phyloP scores from a whole-genome alignment of 225 moss, liverwort and hornwort species.

The Polytrichum commune region DNA sequence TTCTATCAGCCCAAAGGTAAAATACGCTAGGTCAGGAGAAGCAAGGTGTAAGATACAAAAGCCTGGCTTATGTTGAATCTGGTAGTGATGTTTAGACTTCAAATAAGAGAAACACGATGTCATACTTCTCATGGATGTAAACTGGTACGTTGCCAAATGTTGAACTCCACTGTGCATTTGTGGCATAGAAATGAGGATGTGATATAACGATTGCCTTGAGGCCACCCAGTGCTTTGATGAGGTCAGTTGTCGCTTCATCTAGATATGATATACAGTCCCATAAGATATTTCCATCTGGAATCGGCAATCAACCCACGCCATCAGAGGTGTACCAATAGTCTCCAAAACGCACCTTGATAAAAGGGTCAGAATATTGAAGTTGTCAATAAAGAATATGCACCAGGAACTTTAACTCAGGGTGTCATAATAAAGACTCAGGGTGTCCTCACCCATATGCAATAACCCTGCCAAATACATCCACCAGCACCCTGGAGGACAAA shows the following conservation, averaged over 20 bases:
- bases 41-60: too few species aligned
- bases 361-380: too few species aligned
- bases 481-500: too few species aligned
- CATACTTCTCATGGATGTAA: constrained; percentile 83
- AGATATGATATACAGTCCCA: constrained; percentile 84
- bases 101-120: neutral
- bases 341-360: too few species aligned
- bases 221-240: constrained; percentile 79
- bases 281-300: constrained; percentile 77
- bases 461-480: too few species aligned
- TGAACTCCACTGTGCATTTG: constrained; percentile 87
- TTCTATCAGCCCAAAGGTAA: too few species aligned
- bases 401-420: too few species aligned
- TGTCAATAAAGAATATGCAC: too few species aligned
- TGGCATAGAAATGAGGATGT: constrained; percentile 77
- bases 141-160: constrained; percentile 81
- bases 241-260: constrained; percentile 88
- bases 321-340: too few species aligned
- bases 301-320: neutral
- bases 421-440: too few species aligned
- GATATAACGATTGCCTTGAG: constrained; percentile 90
- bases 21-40: too few species aligned
- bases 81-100: neutral
- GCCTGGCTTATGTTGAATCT: neutral
- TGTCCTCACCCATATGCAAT: too few species aligned